Evolutionary conservation across 306 rosid species (phyloP), one percentile per base, ranked within the genome.

Genomic region (Cucumis melo): DNA sequence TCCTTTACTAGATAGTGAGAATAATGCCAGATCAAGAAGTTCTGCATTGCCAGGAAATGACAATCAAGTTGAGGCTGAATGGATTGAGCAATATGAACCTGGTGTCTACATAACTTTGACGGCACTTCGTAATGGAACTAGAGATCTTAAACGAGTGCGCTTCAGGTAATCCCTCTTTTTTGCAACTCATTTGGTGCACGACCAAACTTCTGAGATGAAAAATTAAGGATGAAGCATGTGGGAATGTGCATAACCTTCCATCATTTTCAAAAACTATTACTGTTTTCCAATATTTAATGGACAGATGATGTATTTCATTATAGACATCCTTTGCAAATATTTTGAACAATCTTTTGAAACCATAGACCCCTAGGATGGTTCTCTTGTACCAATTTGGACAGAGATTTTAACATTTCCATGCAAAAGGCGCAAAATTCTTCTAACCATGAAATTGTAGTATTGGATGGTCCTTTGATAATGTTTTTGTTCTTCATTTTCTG

Each of bases 21-120:
- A 84, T 86, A 84, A 90, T 82, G 86, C 84, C 20, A 81, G 83
- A 80, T 84, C 85, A 1, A 85, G 84, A 80, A 86, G 60, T 79
- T 75, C 93, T 62, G 76, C 78, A n/a, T n/a, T 66, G 59, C 74
- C 88, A 73, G 78, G 79, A 70, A 83, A 73, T 76, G 79, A 75
- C 77, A 88, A 81, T 82, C 89, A 88, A 82, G 79, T 78, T 41
- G 93, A 86, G 81, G 86, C 86, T n/a, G 98, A 94, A 84, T 86
- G 97, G 97, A 91, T 91, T 29, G 95, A 94, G 82, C 96, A 94
- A 84, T 93, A 88, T 81, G 98, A 94, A 80, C 86, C 98, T 11
- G 98, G 98, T 62, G 96, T 94, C 63, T 94, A 91, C 81, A 90
- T 94, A 74, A 86, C 98, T 42, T 89, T 94, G 58, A 86, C 88